Base-by-base conservation (phyloP, 176 grass and related monocot genomes). In the Poa pratensis region DNA sequence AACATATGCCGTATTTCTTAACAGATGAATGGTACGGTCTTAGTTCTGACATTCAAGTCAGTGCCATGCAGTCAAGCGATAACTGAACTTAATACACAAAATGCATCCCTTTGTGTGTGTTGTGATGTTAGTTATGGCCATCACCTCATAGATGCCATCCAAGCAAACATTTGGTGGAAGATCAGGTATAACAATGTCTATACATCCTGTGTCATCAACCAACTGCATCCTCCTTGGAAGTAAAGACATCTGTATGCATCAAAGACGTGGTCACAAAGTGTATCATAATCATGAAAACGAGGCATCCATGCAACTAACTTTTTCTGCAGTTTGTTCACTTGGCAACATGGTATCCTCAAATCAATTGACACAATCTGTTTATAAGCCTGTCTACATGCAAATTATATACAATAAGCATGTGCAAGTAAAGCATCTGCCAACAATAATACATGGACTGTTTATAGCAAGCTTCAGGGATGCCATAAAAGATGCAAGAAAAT, bases 141-240 rank as follows among this genome's bases (percentile, higher is more conserved):
- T 85, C 46, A 98, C 96, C 96, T 98, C 91, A 89, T 90, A 98
- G 48, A 94, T 88, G 15, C 83, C 82, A 16, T 92, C 78, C 62
- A 85, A 49, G 81, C 60, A 77, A 74, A 76, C 27, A 92, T 90
- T 81, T 8, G 57, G 65, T 4, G 81, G 85, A 52, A 94, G 78
- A 94, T 98, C 93, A 61, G 87, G 93, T 91, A 98, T 85, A 39
- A 94, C 17, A 50, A 94, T 72, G 82, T 95, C 91, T 71, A 98
- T 19, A 73, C 69, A 84, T 73, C 93, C 91, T 42, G 96, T 95
- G 65, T 91, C 91, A 92, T 98, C 96, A 81, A 93, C 89, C 86
- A 98, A 77, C 83, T 92, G 91, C 75, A 95, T 80, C 84, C 80
- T 91, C 83, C 87, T 89, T 83, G 93, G 85, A 74, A 70, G 27